Base-by-base conservation (phyloP, 1,139 yeast genomes). In the Saccharomyces pastorianus region DNA sequence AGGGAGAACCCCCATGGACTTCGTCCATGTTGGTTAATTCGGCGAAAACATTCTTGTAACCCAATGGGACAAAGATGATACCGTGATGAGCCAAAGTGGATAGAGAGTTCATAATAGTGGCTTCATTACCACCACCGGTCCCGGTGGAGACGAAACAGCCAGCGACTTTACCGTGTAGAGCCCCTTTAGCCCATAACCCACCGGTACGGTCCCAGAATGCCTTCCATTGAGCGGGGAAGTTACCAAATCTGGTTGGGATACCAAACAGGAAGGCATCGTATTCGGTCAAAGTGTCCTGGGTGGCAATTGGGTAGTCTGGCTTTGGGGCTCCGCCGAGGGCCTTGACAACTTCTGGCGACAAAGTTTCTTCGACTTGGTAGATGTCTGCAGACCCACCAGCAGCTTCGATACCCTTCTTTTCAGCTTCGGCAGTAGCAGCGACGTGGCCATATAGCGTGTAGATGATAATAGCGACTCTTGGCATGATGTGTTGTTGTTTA, bases 371-470 rank as follows among this genome's bases (percentile, higher is more conserved):
- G 58, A 88, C 83, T 75, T 86, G 95, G 77, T 71, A 86, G 63
- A 86, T 78, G 61, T 80, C 83, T 55, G 89, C 93, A 6, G 70
- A 63, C 62, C 87, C 87, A 65, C 95, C 96, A 52, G 91, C 84
- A 48, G 81, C 76, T 66, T 81, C 84, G 56, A 87, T 75, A 68
- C 96, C 96, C 58, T 75, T 76, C 74, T 83, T 80, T 67, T 81
- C 83, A 57, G 85, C 78, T 72, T 82, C 80, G 57, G 95, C 95
- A 59, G 86, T 63, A 52, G 76, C 73, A 62, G 83, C 82, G 63
- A 85, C 74, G 75, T 89, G 96, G 64, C 90, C 90, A 78, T 87
- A 88, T 68, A 84, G 73, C 53, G 96, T 81, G 81, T 89, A 89
- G 71, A 84, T 83, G 71, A 89, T 78, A 65, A 89, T 85, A 53